Conservation (phyloP, 2,329 filamentous ascomycete species). For the Sclerotinia nivalis region DNA sequence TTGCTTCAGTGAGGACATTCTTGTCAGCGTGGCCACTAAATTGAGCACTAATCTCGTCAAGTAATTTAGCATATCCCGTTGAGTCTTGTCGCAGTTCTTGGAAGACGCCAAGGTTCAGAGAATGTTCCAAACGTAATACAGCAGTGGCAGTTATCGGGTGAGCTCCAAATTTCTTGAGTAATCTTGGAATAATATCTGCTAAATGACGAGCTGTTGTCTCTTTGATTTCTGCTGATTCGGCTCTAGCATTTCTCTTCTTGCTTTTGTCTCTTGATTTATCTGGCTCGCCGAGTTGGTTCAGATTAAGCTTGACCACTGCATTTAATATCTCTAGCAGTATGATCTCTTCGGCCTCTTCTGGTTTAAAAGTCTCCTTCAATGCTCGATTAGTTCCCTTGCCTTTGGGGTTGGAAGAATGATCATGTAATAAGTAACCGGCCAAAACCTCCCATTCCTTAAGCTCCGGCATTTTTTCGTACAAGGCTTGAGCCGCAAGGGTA, state of each 20-base stretch:
- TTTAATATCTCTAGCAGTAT: slow-evolving; percentile 86
- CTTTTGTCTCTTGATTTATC: slow-evolving; percentile 59
- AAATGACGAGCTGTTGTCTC: slow-evolving; percentile 79
- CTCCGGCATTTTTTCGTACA: slow-evolving; percentile 80
- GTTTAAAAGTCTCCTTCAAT: slow-evolving; percentile 37
- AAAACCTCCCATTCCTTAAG: slow-evolving; percentile 85
- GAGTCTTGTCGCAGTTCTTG: slow-evolving; percentile 86
- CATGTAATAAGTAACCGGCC: slow-evolving; percentile 86
- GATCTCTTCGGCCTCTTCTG: slow-evolving; percentile 63
- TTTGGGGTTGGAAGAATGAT: slow-evolving; percentile 70
- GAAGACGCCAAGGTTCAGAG: slow-evolving; percentile 84
- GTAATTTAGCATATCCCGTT: slow-evolving; percentile 72
- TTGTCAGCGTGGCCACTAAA: slow-evolving; percentile 91
- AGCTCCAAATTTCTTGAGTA: slow-evolving; percentile 93
- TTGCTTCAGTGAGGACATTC: slow-evolving; percentile 80
- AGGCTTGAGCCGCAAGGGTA: slow-evolving; percentile 78
- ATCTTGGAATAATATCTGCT: slow-evolving; percentile 74
- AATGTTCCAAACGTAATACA: slow-evolving; percentile 81
- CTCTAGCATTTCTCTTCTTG: slow-evolving; percentile 52
- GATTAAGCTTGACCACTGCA: slow-evolving; percentile 72
- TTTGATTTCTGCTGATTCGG: slow-evolving; percentile 66
- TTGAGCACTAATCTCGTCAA: slow-evolving; percentile 92
- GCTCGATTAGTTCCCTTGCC: slow-evolving; percentile 64
- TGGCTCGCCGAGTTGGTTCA: slow-evolving; percentile 66
- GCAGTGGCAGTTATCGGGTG: slow-evolving; percentile 81